Conservation (phyloP, 2,329 filamentous ascomycete genomes). For the Atkinsonella texensis region DNA sequence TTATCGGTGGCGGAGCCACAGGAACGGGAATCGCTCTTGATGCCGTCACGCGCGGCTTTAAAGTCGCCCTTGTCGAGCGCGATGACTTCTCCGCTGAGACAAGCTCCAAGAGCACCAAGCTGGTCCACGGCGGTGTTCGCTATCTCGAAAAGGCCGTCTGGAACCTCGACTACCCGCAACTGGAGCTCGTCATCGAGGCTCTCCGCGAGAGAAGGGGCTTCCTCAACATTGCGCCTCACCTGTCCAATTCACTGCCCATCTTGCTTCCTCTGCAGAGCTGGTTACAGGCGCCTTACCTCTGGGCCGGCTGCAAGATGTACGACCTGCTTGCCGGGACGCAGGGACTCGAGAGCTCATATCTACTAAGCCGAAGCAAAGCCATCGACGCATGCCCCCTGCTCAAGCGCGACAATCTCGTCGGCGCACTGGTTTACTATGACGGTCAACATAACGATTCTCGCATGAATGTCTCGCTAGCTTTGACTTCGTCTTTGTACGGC, state of each 20-base stretch:
- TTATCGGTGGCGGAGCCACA: constrained; percentile 71
- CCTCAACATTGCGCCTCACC: constrained; percentile 69
- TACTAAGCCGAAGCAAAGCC: constrained; percentile 64
- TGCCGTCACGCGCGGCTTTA: constrained; percentile 65
- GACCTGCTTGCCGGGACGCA: constrained; percentile 71
- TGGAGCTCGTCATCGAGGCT: constrained; percentile 68
- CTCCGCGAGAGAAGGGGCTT: constrained; percentile 76
- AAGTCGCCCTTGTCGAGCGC: constrained; percentile 69
- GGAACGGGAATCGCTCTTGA: constrained; percentile 72
- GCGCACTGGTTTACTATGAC: constrained; percentile 77
- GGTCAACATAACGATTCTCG: constrained; percentile 79
- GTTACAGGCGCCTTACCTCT: constrained; percentile 72
- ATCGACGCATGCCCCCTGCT: constrained; percentile 70
- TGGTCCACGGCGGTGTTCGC: constrained; percentile 74
- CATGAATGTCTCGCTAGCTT: constrained; percentile 75
- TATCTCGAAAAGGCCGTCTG: constrained; percentile 80
- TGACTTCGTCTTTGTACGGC: constrained; percentile 70
- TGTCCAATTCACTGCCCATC: constrained; percentile 70
- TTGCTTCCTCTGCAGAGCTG: constrained; percentile 73
- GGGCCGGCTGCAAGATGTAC: constrained; percentile 62
- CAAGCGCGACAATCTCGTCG: constrained; percentile 59
- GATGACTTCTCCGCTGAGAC: constrained; percentile 76
- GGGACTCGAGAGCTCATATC: constrained; percentile 75
- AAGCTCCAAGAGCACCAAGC: constrained; percentile 77
- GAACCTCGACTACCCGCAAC: constrained; percentile 77